Conservation (phyloP, 306 rosid genomes). For the Medicago ruthenica region DNA sequence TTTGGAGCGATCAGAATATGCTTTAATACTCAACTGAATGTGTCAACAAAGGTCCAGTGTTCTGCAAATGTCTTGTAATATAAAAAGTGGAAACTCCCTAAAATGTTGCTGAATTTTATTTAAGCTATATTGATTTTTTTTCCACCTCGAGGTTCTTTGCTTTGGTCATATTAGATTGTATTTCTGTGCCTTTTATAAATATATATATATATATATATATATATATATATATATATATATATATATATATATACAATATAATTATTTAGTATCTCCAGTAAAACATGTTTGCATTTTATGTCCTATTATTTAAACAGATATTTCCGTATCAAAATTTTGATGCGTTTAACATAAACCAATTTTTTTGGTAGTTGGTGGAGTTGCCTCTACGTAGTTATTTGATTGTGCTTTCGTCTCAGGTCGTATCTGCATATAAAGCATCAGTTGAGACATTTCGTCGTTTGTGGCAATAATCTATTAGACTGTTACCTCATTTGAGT, state of each 20-base stretch:
- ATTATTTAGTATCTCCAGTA: conserved; percentile 7
- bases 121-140: no score
- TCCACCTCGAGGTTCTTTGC: no score
- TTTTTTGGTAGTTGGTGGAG: not conserved
- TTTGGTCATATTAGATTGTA: no score
- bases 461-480: not conserved
- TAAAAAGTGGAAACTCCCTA: not conserved
- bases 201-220: no score
- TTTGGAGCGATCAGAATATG: no score
- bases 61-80: no score
- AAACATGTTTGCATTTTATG: not conserved
- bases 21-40: no score
- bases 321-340: not conserved
- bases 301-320: not conserved
- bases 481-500: conserved; percentile 8
- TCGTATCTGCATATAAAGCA: not conserved
- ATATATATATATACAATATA: no score
- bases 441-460: not conserved
- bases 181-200: no score
- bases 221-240: no score
- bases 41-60: conserved; percentile 1
- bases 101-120: not conserved
- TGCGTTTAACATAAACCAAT: not conserved
- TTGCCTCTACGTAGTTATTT: not conserved
- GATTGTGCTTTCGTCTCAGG: conserved; percentile 12